phyloP scores from a whole-genome alignment of 2,329 filamentous ascomycete genomes.

The Exophiala phaeomuriformis region DNA sequence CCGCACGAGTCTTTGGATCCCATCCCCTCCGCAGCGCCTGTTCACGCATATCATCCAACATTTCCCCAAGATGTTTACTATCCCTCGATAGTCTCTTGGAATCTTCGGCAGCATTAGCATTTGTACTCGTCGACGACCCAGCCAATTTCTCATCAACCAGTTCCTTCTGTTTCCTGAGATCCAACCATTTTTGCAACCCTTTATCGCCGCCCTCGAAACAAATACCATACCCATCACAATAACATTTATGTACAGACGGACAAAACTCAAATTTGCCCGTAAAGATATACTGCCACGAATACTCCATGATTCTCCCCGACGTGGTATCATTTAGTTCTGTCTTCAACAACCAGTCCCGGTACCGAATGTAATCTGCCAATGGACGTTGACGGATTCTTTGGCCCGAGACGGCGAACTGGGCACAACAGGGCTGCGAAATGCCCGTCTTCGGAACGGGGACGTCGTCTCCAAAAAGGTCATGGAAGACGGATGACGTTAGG shows the following conservation, averaged over 20 bases:
- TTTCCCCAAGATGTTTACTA: constrained; percentile 38
- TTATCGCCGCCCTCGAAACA: constrained; percentile 49
- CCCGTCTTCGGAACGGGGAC: constrained; percentile 38
- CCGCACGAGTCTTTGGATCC: constrained; percentile 46
- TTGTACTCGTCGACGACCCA: constrained; percentile 33
- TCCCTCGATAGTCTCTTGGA: constrained; percentile 37
- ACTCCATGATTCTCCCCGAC: constrained; percentile 56
- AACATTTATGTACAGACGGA: constrained; percentile 49
- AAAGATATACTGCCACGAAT: constrained; percentile 58
- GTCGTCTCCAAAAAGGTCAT: constrained; percentile 30
- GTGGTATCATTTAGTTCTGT: constrained; percentile 50
- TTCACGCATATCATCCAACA: constrained; percentile 38
- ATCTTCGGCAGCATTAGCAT: constrained; percentile 23
- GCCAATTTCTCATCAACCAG: constrained; percentile 31
- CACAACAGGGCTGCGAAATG: constrained; percentile 56
- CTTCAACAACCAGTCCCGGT: constrained; percentile 55
- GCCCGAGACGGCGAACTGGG: constrained; percentile 55
- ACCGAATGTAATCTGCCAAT: constrained; percentile 49
- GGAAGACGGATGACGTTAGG: constrained; percentile 41
- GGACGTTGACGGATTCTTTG: constrained; percentile 52
- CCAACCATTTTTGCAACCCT: constrained; percentile 43
- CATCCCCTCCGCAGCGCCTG: constrained; percentile 46
- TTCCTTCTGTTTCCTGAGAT: constrained; percentile 37
- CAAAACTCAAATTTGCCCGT: constrained; percentile 43
- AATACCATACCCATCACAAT: constrained; percentile 57